Conservation (phyloP, 2,329 filamentous ascomycete genomes). For the Pseudogymnoascus destructans region DNA sequence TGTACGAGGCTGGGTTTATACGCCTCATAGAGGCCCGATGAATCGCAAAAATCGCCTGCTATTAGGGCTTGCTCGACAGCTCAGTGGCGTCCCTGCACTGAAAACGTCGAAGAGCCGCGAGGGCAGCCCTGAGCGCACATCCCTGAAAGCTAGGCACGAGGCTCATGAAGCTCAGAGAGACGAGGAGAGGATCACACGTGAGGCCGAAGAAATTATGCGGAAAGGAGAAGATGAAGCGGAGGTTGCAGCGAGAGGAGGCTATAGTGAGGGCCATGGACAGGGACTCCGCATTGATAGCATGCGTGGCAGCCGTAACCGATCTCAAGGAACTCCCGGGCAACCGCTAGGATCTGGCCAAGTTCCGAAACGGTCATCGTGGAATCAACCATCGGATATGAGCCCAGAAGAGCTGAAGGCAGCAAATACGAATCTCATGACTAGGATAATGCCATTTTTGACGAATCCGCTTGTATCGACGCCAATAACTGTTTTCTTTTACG, state of each 20-base stretch:
- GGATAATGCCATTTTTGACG: conserved; percentile 80
- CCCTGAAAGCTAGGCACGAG: conserved; percentile 26
- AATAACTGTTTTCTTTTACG: conserved; percentile 92
- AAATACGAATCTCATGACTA: conserved; percentile 77
- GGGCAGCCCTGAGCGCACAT: conserved; percentile 21
- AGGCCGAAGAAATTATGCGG: conserved; percentile 65
- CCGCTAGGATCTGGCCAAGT: conserved; percentile 25
- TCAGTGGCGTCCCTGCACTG: conserved; percentile 75
- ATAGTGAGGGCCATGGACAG: conserved; percentile 51
- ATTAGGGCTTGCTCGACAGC: conserved; percentile 70
- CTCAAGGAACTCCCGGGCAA: background rate
- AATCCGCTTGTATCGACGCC: conserved; percentile 64
- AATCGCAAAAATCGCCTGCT: conserved; percentile 76
- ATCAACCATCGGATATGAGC: conserved; percentile 45
- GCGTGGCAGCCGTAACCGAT: conserved; percentile 17
- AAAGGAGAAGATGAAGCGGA: conserved; percentile 59
- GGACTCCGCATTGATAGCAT: conserved; percentile 29
- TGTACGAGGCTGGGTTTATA: conserved; percentile 89
- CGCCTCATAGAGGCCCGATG: conserved; percentile 71
- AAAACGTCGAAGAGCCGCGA: conserved; percentile 23
- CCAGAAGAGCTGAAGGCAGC: conserved; percentile 65
- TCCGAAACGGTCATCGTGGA: conserved; percentile 32
- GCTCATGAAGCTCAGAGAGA: conserved; percentile 39
- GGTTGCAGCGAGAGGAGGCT: conserved; percentile 56
- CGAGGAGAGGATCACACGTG: conserved; percentile 54